Percentiles rank a stretch among this genome's conserved stretches.
These are phyloP conservation scores for Candida tetrigidarum DNA, from an alignment of 1,139 yeast species.

Conservation along the genomic window DNA sequence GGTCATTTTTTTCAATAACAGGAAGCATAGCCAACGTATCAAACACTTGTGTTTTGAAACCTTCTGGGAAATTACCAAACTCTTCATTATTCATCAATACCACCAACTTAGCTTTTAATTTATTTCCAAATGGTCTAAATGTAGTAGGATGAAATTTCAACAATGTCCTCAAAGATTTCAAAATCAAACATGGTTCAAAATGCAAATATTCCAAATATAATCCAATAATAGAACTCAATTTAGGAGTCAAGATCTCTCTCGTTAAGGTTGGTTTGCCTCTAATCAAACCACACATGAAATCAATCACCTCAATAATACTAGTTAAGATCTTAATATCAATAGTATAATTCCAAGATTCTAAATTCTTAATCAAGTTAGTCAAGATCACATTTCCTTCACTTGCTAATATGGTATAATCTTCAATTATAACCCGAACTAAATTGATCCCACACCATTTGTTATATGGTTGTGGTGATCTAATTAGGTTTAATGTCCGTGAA, in stretches of 20 bases:
- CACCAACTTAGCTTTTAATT: slow-evolving; percentile 53
- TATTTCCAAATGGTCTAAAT: slow-evolving; percentile 76
- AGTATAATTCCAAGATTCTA: slow-evolving; percentile 54
- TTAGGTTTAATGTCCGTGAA: slow-evolving; percentile 56
- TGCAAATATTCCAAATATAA: slow-evolving; percentile 52
- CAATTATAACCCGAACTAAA: slow-evolving; percentile 51
- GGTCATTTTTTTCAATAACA: slow-evolving; percentile 54
- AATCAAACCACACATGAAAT: slow-evolving; percentile 55
- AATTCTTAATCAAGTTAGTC: slow-evolving; percentile 54
- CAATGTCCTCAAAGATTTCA: slow-evolving; percentile 54
- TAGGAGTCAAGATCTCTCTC: slow-evolving; percentile 84
- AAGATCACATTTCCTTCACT: slow-evolving; percentile 64
- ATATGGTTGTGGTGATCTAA: slow-evolving; percentile 51
- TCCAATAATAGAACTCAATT: slow-evolving; percentile 64
- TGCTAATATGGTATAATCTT: slow-evolving; percentile 58
- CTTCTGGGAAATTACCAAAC: slow-evolving; percentile 34
- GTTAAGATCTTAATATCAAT: slow-evolving; percentile 46
- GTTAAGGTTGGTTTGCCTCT: slow-evolving; percentile 85
- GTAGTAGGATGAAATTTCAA: slow-evolving; percentile 72
- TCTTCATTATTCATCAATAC: slow-evolving; percentile 32
- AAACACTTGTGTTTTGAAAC: slow-evolving; percentile 47
- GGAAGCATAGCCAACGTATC: slow-evolving; percentile 65
- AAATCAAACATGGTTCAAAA: slow-evolving; percentile 40
- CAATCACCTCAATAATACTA: slow-evolving; percentile 54
- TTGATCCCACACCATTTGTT: slow-evolving; percentile 70